Evolutionary conservation across 768 basidiomycete species (phyloP).

Genomic region (Leccinum broughii): DNA sequence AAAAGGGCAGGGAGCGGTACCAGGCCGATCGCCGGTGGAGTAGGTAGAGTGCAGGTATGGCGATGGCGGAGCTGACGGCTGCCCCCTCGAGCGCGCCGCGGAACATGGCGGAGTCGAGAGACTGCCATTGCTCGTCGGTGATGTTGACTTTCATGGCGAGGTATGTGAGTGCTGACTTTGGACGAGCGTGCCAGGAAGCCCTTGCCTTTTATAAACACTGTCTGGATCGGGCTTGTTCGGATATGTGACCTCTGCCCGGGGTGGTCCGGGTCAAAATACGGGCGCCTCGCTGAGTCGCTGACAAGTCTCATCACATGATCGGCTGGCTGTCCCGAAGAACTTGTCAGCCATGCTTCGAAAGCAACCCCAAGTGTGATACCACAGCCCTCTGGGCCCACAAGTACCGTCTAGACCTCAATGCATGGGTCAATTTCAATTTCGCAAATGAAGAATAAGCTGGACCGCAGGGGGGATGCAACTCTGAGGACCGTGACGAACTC

Average conservation of each 20-base stretch:
- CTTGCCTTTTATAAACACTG: constrained; percentile 1
- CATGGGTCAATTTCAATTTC: too few relatives aligned
- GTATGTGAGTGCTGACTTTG: not conserved
- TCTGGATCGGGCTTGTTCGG: not conserved
- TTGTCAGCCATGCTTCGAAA: too few relatives aligned
- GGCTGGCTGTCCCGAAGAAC: too few relatives aligned
- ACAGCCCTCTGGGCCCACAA: too few relatives aligned
- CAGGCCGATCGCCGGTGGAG: constrained; percentile 46
- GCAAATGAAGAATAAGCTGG: too few relatives aligned
- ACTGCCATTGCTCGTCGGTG: constrained; percentile 49
- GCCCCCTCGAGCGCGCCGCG: constrained; percentile 65
- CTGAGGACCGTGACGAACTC: too few relatives aligned
- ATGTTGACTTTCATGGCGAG: constrained; percentile 32
- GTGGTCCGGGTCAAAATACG: not conserved
- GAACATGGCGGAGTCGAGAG: constrained; percentile 53
- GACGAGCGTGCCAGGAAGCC: not conserved
- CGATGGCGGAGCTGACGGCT: constrained; percentile 45
- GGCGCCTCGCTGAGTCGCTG: not conserved
- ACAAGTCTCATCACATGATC: not conserved
- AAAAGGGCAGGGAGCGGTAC: constrained; percentile 64
- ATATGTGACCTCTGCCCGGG: not conserved
- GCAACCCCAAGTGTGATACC: too few relatives aligned
- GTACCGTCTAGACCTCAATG: too few relatives aligned
- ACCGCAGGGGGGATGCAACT: too few relatives aligned
- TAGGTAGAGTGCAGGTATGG: constrained; percentile 49